Conservation (phyloP, 2,329 filamentous ascomycete species). For the Cyphellophora attinorum region DNA sequence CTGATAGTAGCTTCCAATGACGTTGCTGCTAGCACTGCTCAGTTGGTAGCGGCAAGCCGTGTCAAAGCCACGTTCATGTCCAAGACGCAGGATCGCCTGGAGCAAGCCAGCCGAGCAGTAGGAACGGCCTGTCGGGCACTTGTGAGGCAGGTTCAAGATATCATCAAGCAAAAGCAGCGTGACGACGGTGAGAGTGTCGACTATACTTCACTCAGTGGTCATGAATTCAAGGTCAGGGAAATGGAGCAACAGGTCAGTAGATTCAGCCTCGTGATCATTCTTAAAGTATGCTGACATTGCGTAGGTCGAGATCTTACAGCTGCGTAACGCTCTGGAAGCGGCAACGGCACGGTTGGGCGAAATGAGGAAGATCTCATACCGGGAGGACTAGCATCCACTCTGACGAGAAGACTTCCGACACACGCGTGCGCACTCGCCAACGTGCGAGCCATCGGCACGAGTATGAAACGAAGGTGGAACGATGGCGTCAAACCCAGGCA, state of each 20-base stretch:
- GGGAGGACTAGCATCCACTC: slow-evolving; percentile 64
- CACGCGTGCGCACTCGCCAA: no score
- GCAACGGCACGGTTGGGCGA: slow-evolving; percentile 81
- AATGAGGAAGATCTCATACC: slow-evolving; percentile 96
- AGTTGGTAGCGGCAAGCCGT: slow-evolving; percentile 87
- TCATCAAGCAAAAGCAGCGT: slow-evolving; percentile 78
- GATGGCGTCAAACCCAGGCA: no score
- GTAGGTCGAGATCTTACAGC: slow-evolving; percentile 91
- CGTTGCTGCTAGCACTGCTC: slow-evolving; percentile 89
- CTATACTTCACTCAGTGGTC: slow-evolving; percentile 76
- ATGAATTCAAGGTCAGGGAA: slow-evolving; percentile 97
- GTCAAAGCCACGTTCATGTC: slow-evolving; percentile 98
- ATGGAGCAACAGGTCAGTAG: slow-evolving; percentile 99
- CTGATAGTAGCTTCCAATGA: slow-evolving; percentile 97
- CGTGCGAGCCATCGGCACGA: no score
- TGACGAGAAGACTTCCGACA: no score
- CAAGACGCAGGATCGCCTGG: slow-evolving; percentile 86
- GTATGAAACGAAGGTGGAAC: no score
- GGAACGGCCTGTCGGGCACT: slow-evolving; percentile 77
- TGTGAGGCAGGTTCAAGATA: slow-evolving; percentile 85
- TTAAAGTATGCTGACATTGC: slow-evolving; percentile 11
- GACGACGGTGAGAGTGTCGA: slow-evolving; percentile 74
- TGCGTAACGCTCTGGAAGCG: slow-evolving; percentile 74
- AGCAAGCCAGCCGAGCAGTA: slow-evolving; percentile 86
- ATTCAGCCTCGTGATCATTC: slow-evolving; percentile 7